phyloP scores from a whole-genome alignment of 371 early-diverging fungal species.

The Mucor plumbeus region DNA sequence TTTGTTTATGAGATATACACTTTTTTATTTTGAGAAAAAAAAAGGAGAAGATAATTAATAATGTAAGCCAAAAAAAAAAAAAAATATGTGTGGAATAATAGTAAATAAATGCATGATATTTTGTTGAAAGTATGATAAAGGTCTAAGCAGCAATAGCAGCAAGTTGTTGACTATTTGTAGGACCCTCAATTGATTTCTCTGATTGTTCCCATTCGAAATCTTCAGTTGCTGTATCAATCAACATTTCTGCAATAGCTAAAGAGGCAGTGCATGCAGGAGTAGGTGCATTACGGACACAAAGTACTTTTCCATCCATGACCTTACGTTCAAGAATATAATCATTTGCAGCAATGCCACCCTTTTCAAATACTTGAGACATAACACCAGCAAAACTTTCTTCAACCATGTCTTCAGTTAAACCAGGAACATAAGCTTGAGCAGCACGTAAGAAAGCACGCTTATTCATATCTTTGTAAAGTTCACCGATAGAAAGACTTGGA shows the following conservation, averaged over 20 bases:
- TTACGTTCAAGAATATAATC: conserved; percentile 55
- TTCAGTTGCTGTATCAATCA: conserved; percentile 46
- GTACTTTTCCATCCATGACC: conserved; percentile 45
- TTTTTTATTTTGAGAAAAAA: too few species aligned
- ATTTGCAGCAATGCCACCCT: conserved; percentile 49
- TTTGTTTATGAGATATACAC: too few species aligned
- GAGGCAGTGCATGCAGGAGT: conserved; percentile 54
- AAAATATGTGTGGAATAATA: background rate
- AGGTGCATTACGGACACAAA: conserved; percentile 56
- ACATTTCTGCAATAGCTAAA: conserved; percentile 51
- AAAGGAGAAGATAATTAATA: background rate
- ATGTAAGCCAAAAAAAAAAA: background rate
- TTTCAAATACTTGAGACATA: conserved; percentile 55
- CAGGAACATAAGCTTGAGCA: conserved; percentile 46
- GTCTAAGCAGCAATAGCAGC: conserved; percentile 28
- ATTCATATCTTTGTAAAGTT: conserved; percentile 51
- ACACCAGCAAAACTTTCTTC: conserved; percentile 55
- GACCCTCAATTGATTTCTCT: conserved; percentile 7
- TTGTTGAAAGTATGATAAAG: background rate
- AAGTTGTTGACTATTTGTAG: conserved; percentile 3
- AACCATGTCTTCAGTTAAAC: conserved; percentile 49
- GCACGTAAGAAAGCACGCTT: conserved; percentile 48
- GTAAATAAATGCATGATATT: background rate
- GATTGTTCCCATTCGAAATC: conserved; percentile 43
- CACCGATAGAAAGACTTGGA: conserved; percentile 45